A percentile compares a stretch with the other conserved stretches of the same genome.
phyloP scores from a whole-genome alignment of 2,329 filamentous ascomycete genomes.

The Ceratocystis albifundus region DNA sequence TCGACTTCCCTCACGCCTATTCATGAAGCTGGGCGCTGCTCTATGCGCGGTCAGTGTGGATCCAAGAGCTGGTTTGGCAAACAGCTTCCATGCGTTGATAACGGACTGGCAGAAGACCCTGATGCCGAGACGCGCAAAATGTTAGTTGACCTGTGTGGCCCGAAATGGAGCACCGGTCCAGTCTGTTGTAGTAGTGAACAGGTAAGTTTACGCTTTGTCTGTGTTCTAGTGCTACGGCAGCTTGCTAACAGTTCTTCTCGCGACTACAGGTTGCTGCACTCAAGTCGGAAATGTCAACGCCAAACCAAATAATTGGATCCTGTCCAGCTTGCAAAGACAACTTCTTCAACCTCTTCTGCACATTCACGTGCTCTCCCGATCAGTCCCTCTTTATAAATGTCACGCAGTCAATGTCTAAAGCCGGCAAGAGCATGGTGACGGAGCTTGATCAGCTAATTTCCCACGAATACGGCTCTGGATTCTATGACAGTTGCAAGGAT shows the following conservation, averaged over 20 bases:
- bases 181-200: slow-evolving; percentile 79
- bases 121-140: slow-evolving; percentile 60
- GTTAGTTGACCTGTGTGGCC: slow-evolving; percentile 74
- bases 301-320: slow-evolving; percentile 77
- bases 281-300: slow-evolving; percentile 72
- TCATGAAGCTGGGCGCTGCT: slow-evolving; percentile 80
- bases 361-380: slow-evolving; percentile 94
- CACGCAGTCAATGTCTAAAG: slow-evolving; percentile 57
- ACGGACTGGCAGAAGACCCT: slow-evolving; percentile 66
- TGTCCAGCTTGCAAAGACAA: slow-evolving; percentile 97
- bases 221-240: background rate
- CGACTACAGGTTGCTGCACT: slow-evolving; percentile 57
- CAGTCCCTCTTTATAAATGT: slow-evolving; percentile 94
- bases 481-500: slow-evolving; percentile 97
- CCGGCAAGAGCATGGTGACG: slow-evolving; percentile 51
- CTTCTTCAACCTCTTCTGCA: slow-evolving; percentile 97
- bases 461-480: slow-evolving; percentile 68
- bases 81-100: slow-evolving; percentile 85
- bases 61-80: slow-evolving; percentile 83
- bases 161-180: slow-evolving; percentile 70
- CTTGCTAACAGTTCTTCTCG: slow-evolving; percentile 11
- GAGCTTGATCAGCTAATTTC: slow-evolving; percentile 86
- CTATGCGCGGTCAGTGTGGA: slow-evolving; percentile 83
- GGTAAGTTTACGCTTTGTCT: slow-evolving; percentile 35
- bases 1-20: slow-evolving; percentile 38